Conservation (phyloP, 768 basidiomycete species). For the Lactarius trivialis region DNA sequence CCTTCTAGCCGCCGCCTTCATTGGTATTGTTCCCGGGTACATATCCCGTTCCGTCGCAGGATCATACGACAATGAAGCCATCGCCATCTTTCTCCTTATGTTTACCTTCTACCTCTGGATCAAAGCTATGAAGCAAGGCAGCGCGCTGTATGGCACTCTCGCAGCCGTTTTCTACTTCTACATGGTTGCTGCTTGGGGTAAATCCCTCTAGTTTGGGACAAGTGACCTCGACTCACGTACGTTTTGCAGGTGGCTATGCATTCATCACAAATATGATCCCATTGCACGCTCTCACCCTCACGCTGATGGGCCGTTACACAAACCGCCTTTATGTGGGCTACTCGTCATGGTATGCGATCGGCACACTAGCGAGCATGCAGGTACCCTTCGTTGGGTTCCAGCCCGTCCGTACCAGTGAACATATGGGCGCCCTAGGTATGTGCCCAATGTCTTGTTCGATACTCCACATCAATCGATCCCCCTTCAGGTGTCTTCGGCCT, state of each 20-base stretch:
- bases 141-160: conserved; percentile 82
- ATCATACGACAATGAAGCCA: conserved; percentile 99
- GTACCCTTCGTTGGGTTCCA: conserved; percentile 99
- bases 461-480: conserved; percentile 14
- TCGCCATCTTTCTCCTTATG: conserved; percentile 99
- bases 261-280: conserved; percentile 99
- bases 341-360: conserved; percentile 96
- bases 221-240: not conserved
- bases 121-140: conserved; percentile 89
- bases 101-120: conserved; percentile 98
- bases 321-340: conserved; percentile 90
- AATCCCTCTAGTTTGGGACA: conserved; percentile 23
- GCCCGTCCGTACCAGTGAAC: conserved; percentile 94
- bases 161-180: conserved; percentile 98
- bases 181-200: conserved; percentile 99
- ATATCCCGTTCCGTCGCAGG: conserved; percentile 99
- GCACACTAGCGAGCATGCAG: conserved; percentile 97
- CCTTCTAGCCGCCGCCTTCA: conserved; percentile 95
- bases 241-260: conserved; percentile 76
- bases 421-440: conserved; percentile 96
- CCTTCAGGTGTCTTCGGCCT: conserved; percentile 85
- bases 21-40: conserved; percentile 96
- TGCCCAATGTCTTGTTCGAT: conserved; percentile 22
- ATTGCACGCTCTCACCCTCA: conserved; percentile 86
- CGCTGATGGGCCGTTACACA: conserved; percentile 94